phyloP scores from a whole-genome alignment of 1,284 basidiomycete species.

The Lentinula novae-zelandiae region DNA sequence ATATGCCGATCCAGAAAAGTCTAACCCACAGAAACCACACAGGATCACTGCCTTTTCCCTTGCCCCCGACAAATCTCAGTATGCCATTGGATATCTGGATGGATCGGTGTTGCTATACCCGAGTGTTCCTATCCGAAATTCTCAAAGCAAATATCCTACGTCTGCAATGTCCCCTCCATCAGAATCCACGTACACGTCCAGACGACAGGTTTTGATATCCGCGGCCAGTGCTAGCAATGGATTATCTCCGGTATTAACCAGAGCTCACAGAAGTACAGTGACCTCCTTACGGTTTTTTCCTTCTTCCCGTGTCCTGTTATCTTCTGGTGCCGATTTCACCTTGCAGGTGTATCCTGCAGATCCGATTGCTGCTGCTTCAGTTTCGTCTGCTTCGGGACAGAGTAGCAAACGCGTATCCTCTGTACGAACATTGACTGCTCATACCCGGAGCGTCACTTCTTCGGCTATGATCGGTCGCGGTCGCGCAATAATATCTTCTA shows the following conservation, averaged over 20 bases:
- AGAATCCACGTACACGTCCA: conserved; percentile 19
- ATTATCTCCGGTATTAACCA: conserved; percentile 12
- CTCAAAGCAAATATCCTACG: conserved; percentile 13
- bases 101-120: conserved; percentile 49
- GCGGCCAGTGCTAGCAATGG: background rate
- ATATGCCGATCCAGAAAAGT: conserved; percentile 14
- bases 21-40: conserved; percentile 29
- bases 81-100: conserved; percentile 58
- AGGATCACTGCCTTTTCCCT: conserved; percentile 63
- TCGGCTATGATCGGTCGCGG: conserved; percentile 63
- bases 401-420: conserved; percentile 30
- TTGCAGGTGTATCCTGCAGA: conserved; percentile 60
- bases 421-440: conserved; percentile 64
- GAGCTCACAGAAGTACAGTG: conserved; percentile 53
- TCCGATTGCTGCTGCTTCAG: conserved; percentile 27
- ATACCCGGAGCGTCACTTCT: conserved; percentile 60
- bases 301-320: conserved; percentile 59
- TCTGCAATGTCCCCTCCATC: conserved; percentile 16
- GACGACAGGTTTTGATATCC: conserved; percentile 7
- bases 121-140: conserved; percentile 14
- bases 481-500: conserved; percentile 57
- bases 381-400: conserved; percentile 11
- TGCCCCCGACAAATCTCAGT: conserved; percentile 52
- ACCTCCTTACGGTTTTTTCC: conserved; percentile 60
- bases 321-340: conserved; percentile 60